Percentiles rank a stretch among this genome's conserved stretches.
Evolutionary conservation across 257 asterid species (phyloP).

Genomic region (Solanum habrochaites): DNA sequence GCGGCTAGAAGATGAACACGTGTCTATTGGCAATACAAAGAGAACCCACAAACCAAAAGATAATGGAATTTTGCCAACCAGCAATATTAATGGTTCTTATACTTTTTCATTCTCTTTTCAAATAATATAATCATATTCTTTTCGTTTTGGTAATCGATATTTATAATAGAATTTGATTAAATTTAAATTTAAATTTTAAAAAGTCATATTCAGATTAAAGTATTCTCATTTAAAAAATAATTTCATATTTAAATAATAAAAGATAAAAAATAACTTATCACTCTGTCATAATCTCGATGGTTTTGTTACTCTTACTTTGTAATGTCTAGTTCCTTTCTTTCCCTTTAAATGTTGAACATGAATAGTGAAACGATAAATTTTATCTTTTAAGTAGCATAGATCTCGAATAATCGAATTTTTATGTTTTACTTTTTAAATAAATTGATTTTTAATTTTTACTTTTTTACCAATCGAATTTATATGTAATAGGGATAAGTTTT

Average conservation of each 20-base stretch:
- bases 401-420: neutral
- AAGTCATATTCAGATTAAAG: accelerated
- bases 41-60: neutral
- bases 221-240: accelerated
- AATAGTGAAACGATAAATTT: neutral
- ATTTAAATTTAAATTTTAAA: no score
- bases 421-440: no score
- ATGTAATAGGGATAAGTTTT: neutral
- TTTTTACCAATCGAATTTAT: no score
- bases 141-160: accelerated
- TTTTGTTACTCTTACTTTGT: neutral
- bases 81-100: neutral
- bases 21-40: neutral
- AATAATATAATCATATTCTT: neutral
- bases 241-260: accelerated
- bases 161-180: accelerated
- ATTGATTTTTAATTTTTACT: no score
- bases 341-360: neutral
- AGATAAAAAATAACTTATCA: accelerated
- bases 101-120: neutral
- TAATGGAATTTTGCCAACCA: neutral
- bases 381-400: neutral
- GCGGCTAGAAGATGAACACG: neutral
- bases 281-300: neutral
- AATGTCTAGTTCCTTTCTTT: neutral